Base-by-base conservation (phyloP, 2,329 filamentous ascomycete genomes). In the Teratosphaeria nubilosa region DNA sequence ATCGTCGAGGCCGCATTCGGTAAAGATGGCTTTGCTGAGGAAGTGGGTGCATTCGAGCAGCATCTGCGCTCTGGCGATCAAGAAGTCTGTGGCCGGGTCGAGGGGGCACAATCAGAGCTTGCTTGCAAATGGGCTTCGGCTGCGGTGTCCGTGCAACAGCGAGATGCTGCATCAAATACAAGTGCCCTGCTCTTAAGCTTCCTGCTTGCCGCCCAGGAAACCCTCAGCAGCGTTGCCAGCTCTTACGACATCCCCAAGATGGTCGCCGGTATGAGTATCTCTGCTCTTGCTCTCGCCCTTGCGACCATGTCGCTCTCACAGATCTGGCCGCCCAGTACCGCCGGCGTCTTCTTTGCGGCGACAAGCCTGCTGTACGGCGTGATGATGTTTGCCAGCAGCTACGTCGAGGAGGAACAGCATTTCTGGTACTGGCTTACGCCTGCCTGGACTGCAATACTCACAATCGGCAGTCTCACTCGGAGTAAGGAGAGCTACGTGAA, bases 311-410 rank as follows among this genome's bases (percentile, higher is more conserved):
- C 70, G 20, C 64, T 77, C 14, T 65, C 67, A 4, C 48, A 55
- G 10, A 61, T 59, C 14, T 70, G 60, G 60, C 67, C 64, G n/a
- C 66, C 61, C 31, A 81, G 81, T 0, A 53, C 85, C 0, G 72
- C 81, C 0, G 72, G 71, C 5, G 20, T 73, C n/a, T 74, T 72
- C 63, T 75, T 74, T 60, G 59, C 69, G 2, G 32, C 74, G 2
- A 68, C 70, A 0, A 66, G 72, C 9, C 16, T 68, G 1, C 67
- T 79, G 5, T 96, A 97, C 69, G 85, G 86, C 1, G 72, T 83
- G 41, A 95, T 96, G 84, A 97, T 97, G 91, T 97, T 97, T 74
- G 92, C 91, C 10, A 96, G 90, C 70, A 97, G 91, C 69, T 99
- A 94, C 71, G 90, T 99, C 1, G 94, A 99, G 73, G 94, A 99